phyloP scores from a whole-genome alignment of 495 filamentous ascomycete genomes.

The Trichoderma orchidacearum region DNA sequence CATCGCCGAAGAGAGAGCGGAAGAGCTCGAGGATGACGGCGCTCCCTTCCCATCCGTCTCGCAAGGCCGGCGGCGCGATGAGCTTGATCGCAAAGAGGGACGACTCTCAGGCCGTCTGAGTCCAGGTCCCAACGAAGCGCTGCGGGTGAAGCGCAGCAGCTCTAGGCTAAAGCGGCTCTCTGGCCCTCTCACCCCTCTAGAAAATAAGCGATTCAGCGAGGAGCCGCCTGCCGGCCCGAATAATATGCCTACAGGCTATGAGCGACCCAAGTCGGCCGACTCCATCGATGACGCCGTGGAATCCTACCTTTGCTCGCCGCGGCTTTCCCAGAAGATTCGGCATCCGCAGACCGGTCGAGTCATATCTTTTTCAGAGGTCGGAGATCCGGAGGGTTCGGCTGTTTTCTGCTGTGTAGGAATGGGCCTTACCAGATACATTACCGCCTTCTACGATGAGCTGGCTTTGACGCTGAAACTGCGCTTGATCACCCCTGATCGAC shows the following conservation, averaged over 20 bases:
- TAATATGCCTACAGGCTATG: conserved; percentile 23
- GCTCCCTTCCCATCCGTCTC: conserved; percentile 57
- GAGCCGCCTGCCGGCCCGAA: conserved; percentile 7
- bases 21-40: conserved; percentile 37
- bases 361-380: conserved; percentile 95
- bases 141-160: conserved; percentile 29
- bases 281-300: conserved; percentile 80
- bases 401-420: conserved; percentile 97
- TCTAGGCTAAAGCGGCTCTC: conserved; percentile 34
- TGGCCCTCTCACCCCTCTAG: conserved; percentile 23
- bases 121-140: conserved; percentile 24
- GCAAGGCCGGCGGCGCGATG: conserved; percentile 36
- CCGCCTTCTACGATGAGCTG: conserved; percentile 94
- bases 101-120: conserved; percentile 24
- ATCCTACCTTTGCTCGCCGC: conserved; percentile 69
- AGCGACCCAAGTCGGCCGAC: conserved; percentile 63
- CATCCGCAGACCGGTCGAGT: conserved; percentile 75
- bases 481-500: conserved; percentile 86
- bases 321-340: conserved; percentile 72
- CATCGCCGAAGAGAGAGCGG: conserved; percentile 5
- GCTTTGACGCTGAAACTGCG: conserved; percentile 78
- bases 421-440: conserved; percentile 92
- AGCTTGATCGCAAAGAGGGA: conserved; percentile 20
- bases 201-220: conserved; percentile 14
- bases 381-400: conserved; percentile 79